phyloP scores from a whole-genome alignment of 1,139 yeast genomes.

The Debaryomyces subglobosus region DNA sequence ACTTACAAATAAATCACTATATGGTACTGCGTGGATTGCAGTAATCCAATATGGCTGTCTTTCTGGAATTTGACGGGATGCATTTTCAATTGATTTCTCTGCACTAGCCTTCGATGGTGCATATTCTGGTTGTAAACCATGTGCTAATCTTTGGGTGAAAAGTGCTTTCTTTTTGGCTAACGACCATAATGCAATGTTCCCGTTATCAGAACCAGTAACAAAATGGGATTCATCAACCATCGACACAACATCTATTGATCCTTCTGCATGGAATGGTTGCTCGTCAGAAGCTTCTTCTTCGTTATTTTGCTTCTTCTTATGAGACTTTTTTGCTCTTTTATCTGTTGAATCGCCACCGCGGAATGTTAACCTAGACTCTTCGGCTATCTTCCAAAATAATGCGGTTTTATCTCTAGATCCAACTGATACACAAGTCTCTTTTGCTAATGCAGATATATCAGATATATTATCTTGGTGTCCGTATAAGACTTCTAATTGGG shows the following conservation, averaged over 20 bases:
- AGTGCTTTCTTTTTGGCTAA: conserved; percentile 87
- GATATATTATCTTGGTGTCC: conserved; percentile 93
- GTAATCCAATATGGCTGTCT: conserved; percentile 87
- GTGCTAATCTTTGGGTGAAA: conserved; percentile 67
- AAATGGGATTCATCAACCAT: conserved; percentile 94
- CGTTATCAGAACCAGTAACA: conserved; percentile 94
- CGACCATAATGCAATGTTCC: conserved; percentile 86
- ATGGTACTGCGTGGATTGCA: conserved; percentile 84
- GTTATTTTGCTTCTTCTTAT: conserved; percentile 32
- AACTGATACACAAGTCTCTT: conserved; percentile 93
- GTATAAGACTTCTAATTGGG: conserved; percentile 86
- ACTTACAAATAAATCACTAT: conserved; percentile 76
- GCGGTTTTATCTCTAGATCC: conserved; percentile 95
- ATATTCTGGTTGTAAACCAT: conserved; percentile 67
- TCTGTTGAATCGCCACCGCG: conserved; percentile 78
- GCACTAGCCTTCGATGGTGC: conserved; percentile 64
- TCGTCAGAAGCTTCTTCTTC: conserved; percentile 23
- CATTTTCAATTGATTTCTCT: conserved; percentile 48
- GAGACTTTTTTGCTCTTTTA: conserved; percentile 44
- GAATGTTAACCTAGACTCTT: conserved; percentile 90
- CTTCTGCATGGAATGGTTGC: conserved; percentile 64
- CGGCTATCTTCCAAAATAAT: conserved; percentile 94
- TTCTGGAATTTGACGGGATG: conserved; percentile 60
- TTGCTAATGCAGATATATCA: conserved; percentile 76
- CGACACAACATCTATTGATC: conserved; percentile 85